Conservation (phyloP, 179 eudicot species). For the Pouteria campechiana region DNA sequence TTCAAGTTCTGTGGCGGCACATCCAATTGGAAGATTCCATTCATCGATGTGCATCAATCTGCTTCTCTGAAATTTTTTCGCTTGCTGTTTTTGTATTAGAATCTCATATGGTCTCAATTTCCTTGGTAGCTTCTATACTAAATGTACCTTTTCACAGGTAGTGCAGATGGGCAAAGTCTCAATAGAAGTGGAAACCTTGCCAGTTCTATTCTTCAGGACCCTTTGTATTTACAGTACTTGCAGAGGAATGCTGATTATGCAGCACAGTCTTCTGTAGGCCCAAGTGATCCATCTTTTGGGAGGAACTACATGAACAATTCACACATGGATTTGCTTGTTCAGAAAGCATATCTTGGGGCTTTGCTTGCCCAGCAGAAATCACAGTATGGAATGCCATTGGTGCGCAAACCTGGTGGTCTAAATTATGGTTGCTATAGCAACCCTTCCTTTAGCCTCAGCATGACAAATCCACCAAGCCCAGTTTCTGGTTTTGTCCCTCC, state of each 20-base stretch:
- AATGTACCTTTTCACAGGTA: conserved; percentile 8
- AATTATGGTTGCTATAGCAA: conserved; percentile 18
- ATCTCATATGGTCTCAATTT: too few relatives aligned
- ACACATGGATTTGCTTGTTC: conserved; percentile 17
- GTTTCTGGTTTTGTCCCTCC: conserved; percentile 12
- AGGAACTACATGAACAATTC: conserved; percentile 6
- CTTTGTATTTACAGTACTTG: conserved; percentile 11
- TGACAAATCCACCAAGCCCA: conserved; percentile 16
- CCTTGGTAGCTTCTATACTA: too few relatives aligned
- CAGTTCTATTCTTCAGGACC: conserved; percentile 18
- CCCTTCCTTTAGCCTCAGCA: conserved; percentile 10
- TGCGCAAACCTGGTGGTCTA: conserved; percentile 9
- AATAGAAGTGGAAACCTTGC: conserved; percentile 17
- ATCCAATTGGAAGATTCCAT: too few relatives aligned
- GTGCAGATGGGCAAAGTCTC: conserved; percentile 10
- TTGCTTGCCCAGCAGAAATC: conserved; percentile 30
- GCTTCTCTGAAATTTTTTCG: not conserved
- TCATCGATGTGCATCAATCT: too few relatives aligned
- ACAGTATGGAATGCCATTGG: conserved; percentile 14
- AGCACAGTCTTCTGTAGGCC: conserved; percentile 4
- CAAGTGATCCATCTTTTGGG: conserved; percentile 12
- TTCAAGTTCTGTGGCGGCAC: too few relatives aligned
- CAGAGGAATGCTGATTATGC: conserved; percentile 12
- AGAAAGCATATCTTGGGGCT: conserved; percentile 29
- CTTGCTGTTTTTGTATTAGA: not conserved